Conservation (phyloP, 192 early-diverging fungal species). For the Glomus cerebriforme region DNA sequence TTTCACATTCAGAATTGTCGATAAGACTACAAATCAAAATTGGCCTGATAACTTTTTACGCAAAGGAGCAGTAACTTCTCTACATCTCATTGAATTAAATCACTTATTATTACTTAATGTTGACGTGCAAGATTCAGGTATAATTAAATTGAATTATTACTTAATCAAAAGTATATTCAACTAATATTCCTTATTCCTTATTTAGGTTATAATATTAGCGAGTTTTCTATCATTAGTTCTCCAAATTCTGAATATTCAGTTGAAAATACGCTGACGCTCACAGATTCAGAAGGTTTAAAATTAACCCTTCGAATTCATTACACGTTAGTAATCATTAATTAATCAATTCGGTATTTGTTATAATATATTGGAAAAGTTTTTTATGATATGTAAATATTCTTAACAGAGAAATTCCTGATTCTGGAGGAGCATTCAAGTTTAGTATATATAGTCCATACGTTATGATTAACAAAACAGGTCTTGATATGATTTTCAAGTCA, state of each 20-base stretch:
- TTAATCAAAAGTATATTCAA: background rate
- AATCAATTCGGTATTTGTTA: background rate
- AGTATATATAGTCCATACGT: constrained; percentile 94
- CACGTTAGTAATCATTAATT: constrained; percentile 38
- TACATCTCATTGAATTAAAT: constrained; percentile 84
- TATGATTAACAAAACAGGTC: constrained; percentile 89
- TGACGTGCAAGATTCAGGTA: constrained; percentile 70
- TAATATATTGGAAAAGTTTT: background rate
- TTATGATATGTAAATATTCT: background rate
- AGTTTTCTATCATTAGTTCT: constrained; percentile 85
- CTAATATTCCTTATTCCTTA: constrained; percentile 22
- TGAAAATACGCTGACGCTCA: constrained; percentile 73
- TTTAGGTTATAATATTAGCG: constrained; percentile 65
- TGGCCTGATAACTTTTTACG: constrained; percentile 55
- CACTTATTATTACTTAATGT: constrained; percentile 79
- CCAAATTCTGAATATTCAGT: constrained; percentile 76
- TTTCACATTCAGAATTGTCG: constrained; percentile 76
- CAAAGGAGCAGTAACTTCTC: constrained; percentile 70
- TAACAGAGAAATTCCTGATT: constrained; percentile 59
- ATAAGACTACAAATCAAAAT: constrained; percentile 70
- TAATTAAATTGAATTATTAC: background rate
- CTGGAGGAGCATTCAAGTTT: constrained; percentile 76
- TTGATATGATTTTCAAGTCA: constrained; percentile 75
- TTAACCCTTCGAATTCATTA: constrained; percentile 67
- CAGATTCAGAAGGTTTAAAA: constrained; percentile 64